Evolutionary conservation across 805 yeast species (phyloP), one percentile per base, ranked within the genome.

Genomic region (Ogataea pignaliae): DNA sequence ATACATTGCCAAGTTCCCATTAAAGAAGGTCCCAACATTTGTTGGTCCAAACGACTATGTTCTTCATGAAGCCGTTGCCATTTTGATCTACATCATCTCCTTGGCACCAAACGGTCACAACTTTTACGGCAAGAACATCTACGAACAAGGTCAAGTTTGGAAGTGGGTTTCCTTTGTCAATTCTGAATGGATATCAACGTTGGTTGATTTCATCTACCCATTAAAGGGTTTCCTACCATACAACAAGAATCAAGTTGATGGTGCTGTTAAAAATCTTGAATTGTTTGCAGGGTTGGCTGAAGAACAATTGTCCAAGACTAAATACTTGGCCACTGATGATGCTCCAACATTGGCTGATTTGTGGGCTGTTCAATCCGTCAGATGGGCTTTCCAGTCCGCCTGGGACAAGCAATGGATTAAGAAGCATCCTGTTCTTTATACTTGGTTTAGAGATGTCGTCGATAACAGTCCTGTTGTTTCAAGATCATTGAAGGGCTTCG

Each of bases 131-230:
- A 73, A 75, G 59, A 72, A 72, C 64, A 68, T 72, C 53, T 66
- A 69, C 49, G 87, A 85, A 57, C 72, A 76, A 58, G 85, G 83
- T 45, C 66, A 65, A 57, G 72, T 87, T 57, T 63, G 87, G 56
- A 79, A 73, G 69, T 89, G 95, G 96, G 58, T 79, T 63, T 85
- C 95, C 2, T 68, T 83, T 52, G 70, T 82, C 63, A 88, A 82
- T 76, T 57, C 74, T 53, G 96, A 90, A 56, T 51, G 82, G 40
- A 60, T 81, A 45, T 58, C 70, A 36, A 55, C 65, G 44, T 50
- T 72, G 42, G 76, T 74, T 47, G 60, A 50, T 29, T 75, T 76
- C 51, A 77, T 85, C 68, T 62, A 63, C 46, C 84, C 88, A 53
- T 60, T 83, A 41, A 55, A 60, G 37, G 95, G 95, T 58, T 61